Evolutionary conservation across 345 rosid genomes (phyloP), one percentile per base, ranked within the genome.

Genomic region (Raphanus raphanistrum): DNA sequence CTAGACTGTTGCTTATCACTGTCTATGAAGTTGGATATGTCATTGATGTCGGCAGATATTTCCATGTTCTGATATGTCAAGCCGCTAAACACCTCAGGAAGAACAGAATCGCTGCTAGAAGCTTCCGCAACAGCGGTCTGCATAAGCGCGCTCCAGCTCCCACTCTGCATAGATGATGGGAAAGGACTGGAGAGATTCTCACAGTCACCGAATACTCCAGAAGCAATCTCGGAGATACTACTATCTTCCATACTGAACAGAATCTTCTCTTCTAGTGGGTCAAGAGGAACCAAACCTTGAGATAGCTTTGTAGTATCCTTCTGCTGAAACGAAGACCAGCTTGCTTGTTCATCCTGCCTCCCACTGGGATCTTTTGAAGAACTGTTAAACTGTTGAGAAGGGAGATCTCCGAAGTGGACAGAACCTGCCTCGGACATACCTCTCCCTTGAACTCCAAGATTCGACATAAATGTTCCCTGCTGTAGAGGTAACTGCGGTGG

Each of bases 61-160:
- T 91, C 90, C 29, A 80, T 84, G 79, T 80, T 84, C 79, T 67
- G 92, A 81, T 87, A 81, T 64, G 85, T 84, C 84, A 87, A 72
- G 74, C 91, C 90, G 84, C 89, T 88, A 89, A 90, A 89, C 84
- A 89, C 93, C 74, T 89, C 97, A 76, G 86, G 91, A 63, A 78
- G 29, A 45, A 85, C 87, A 35, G 86, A 80, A 55, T 90, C 90
- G 73, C 89, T 84, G 79, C 89, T 88, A 65, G 94, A 90, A 36
- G 96, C 87, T 86, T 92, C 98, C 70, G 94, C 92, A 7, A 92
- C 88, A 43, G 96, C 96, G 76, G 96, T 87, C 77, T 92, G 98
- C 96, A 92, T 90, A 25, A 92, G 94, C 69, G 98, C 96, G 81
- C 98, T 92, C 98, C 96, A 92, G 78, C 96, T 90, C 74, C 98